phyloP scores from a whole-genome alignment of 495 filamentous ascomycete species.

The Hypoxylon fragiforme region DNA sequence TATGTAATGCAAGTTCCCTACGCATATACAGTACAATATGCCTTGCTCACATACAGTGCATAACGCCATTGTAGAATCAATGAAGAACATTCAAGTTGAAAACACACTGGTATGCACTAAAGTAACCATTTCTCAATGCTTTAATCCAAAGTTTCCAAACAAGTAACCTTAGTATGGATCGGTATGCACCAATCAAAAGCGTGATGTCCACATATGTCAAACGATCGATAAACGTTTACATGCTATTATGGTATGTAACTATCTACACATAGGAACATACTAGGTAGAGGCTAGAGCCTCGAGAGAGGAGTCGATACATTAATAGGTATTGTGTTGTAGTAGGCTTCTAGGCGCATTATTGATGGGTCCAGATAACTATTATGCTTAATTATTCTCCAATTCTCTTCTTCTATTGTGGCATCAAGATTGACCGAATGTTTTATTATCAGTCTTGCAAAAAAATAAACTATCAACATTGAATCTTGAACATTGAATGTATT shows the following conservation, averaged over 20 bases:
- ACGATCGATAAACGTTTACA: neutral
- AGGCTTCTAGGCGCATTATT: too few relatives aligned
- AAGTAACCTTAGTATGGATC: too few relatives aligned
- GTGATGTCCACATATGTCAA: neutral
- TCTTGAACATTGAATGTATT: neutral
- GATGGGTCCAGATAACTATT: too few relatives aligned
- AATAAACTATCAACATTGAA: too few relatives aligned
- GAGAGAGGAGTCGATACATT: neutral
- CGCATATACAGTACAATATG: slow-evolving; percentile 22
- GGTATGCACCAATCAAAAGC: neutral
- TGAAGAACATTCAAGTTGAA: too few relatives aligned
- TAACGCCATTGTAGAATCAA: too few relatives aligned
- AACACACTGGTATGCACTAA: too few relatives aligned
- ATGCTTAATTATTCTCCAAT: neutral
- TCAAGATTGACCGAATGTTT: neutral
- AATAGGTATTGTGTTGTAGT: neutral
- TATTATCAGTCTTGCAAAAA: too few relatives aligned
- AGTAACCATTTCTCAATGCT: slow-evolving; percentile 5
- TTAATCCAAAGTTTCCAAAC: neutral
- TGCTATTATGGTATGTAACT: neutral
- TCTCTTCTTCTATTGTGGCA: neutral
- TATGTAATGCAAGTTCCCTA: slow-evolving; percentile 30
- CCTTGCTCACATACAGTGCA: slow-evolving; percentile 15
- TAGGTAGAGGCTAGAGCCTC: neutral
- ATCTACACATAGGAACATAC: neutral